A percentile compares a stretch with the other conserved stretches of the same genome.
These are phyloP conservation scores for Lentinula detonsa DNA, from an alignment of 768 basidiomycete genomes.

Conservation along the genomic window DNA sequence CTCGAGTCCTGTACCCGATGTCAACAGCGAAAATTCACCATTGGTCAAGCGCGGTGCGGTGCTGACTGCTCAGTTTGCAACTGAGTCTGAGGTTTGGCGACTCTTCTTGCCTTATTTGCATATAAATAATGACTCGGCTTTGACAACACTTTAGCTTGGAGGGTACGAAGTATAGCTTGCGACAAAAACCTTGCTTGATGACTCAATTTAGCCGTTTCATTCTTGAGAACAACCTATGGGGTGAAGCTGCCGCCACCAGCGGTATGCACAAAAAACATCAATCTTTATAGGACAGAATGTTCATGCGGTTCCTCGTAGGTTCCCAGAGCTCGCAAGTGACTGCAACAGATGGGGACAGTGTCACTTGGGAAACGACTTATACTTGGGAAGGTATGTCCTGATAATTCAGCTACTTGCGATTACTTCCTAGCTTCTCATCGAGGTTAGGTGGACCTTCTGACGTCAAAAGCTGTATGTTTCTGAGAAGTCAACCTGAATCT, in stretches of 20 bases:
- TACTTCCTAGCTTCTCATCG: no score
- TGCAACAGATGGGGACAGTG: constrained; percentile 17
- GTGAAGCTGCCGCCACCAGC: constrained; percentile 18
- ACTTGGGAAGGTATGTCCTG: constrained; percentile 20
- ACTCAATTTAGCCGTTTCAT: constrained; percentile 1
- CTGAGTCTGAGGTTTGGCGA: constrained; percentile 22
- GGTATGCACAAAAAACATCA: constrained; percentile 10
- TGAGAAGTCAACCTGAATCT: background rate
- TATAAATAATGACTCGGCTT: background rate
- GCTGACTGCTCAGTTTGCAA: constrained; percentile 20
- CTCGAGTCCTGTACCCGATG: background rate
- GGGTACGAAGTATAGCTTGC: background rate
- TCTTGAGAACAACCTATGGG: constrained; percentile 27
- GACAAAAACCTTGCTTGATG: background rate
- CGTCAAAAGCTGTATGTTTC: constrained; percentile 26
- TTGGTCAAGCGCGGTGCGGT: constrained; percentile 20
- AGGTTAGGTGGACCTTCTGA: constrained; percentile 8
- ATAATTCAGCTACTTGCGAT: background rate
- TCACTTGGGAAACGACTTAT: constrained; percentile 27
- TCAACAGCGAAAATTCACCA: background rate
- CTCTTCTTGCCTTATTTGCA: background rate
- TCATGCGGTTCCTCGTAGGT: constrained; percentile 10
- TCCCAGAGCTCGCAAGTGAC: constrained; percentile 25
- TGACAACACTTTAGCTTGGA: background rate
- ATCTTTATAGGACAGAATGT: background rate